Evolutionary conservation across 1,284 basidiomycete genomes (phyloP).

Genomic region (Clitocybe nebularis): DNA sequence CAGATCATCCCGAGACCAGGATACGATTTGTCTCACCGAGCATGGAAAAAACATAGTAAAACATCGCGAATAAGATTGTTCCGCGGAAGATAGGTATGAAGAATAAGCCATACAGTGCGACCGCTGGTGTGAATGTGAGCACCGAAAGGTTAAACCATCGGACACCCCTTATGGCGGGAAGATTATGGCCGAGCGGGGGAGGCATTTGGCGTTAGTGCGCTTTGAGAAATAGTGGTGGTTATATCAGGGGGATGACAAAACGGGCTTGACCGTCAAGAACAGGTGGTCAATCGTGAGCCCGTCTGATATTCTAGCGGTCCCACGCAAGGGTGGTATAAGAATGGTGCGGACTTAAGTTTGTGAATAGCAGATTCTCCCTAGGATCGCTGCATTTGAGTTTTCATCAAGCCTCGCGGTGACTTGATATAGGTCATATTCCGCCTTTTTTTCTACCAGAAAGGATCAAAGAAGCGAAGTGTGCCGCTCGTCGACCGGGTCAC

Average conservation of each 20-base stretch:
- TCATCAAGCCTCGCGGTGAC: conserved; percentile 16
- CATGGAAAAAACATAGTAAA: conserved; percentile 79
- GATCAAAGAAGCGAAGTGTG: conserved; percentile 9
- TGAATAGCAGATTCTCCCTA: conserved; percentile 22
- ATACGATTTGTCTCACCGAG: conserved; percentile 38
- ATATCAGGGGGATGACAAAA: too few species aligned
- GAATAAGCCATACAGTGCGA: conserved; percentile 66
- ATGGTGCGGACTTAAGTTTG: conserved; percentile 20
- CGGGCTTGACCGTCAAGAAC: neutral
- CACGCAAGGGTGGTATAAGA: conserved; percentile 22
- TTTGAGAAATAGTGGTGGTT: conserved; percentile 4
- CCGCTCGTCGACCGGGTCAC: conserved; percentile 6
- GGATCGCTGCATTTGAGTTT: conserved; percentile 23
- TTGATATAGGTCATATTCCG: conserved; percentile 21
- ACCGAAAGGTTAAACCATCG: conserved; percentile 69
- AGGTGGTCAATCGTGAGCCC: conserved; percentile 5
- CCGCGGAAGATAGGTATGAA: conserved; percentile 41
- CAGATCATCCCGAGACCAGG: conserved; percentile 17
- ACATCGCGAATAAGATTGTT: conserved; percentile 56
- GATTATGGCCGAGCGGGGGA: conserved; percentile 23
- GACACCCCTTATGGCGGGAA: conserved; percentile 47
- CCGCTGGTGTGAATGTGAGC: conserved; percentile 61
- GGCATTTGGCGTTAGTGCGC: conserved; percentile 10
- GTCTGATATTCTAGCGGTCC: conserved; percentile 19
- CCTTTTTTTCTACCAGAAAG: conserved; percentile 18